Evolutionary conservation across 1,139 yeast genomes (phyloP).

Genomic region (Yamadazyma taylorii): DNA sequence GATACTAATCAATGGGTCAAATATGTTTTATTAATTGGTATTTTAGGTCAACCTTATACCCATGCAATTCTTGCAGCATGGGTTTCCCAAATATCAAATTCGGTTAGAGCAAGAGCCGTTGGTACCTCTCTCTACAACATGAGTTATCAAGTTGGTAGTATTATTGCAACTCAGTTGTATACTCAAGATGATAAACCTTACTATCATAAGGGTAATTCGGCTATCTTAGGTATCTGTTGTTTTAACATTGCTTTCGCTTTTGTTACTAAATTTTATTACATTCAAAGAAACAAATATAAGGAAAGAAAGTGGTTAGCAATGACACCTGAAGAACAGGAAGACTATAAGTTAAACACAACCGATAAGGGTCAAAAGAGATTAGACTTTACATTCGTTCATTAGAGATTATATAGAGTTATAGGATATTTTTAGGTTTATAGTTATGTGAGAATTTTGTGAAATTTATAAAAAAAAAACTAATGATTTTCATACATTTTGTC

Average conservation of each 20-base stretch:
- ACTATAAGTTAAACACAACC: conserved; percentile 41
- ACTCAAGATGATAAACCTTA: conserved; percentile 56
- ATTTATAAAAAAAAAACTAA: too few relatives aligned
- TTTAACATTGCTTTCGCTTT: conserved; percentile 23
- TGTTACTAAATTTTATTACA: conserved; percentile 40
- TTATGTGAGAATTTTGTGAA: too few relatives aligned
- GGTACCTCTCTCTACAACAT: conserved; percentile 64
- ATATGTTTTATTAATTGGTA: conserved; percentile 45
- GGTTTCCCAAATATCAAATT: conserved; percentile 61
- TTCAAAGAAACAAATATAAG: conserved; percentile 45
- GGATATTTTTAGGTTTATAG: too few relatives aligned
- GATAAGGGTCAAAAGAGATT: conserved; percentile 58
- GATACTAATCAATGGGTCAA: conserved; percentile 56
- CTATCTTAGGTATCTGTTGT: too few relatives aligned
- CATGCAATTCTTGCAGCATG: conserved; percentile 59
- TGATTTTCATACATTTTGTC: too few relatives aligned
- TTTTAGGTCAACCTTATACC: conserved; percentile 50
- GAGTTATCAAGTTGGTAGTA: conserved; percentile 55
- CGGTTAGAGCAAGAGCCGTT: conserved; percentile 59
- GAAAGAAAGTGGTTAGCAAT: conserved; percentile 47
- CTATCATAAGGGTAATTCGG: conserved; percentile 54
- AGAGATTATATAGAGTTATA: too few relatives aligned
- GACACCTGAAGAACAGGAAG: conserved; percentile 46
- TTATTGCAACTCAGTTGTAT: conserved; percentile 56
- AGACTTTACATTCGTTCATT: conserved; percentile 45